Percentiles rank a stretch among this genome's conserved stretches.
These are phyloP conservation scores for Dictyostelium firmibasis DNA, from an alignment of 78 protist species.

Conservation along the genomic window DNA sequence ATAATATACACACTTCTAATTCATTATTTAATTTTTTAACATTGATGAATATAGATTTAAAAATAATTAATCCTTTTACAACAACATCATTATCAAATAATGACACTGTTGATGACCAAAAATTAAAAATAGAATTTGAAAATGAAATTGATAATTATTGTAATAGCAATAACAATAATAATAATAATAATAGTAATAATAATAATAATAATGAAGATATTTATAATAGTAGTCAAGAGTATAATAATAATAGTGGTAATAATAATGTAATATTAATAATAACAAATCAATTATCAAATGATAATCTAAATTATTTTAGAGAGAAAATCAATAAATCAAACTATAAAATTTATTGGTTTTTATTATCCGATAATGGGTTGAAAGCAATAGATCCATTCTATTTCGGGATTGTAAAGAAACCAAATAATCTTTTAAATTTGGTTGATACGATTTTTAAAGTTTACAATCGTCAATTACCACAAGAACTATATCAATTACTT, in stretches of 20 bases:
- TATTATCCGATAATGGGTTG: neutral
- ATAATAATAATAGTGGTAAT: neutral
- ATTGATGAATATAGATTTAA: neutral
- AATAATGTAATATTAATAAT: neutral
- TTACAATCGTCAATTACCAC: neutral
- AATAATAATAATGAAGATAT: neutral
- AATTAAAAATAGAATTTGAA: neutral
- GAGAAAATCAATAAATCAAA: neutral
- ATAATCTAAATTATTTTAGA: neutral
- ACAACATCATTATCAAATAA: no score
- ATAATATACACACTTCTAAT: neutral
- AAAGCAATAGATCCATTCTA: neutral
- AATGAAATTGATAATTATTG: neutral
- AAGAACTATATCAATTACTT: neutral
- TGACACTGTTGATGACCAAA: neutral
- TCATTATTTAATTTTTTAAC: neutral
- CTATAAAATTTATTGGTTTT: conserved; percentile 4
- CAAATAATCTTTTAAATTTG: conserved; percentile 19
- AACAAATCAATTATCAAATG: conserved; percentile 1
- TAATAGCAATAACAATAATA: neutral
- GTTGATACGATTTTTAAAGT: neutral
- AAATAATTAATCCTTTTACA: neutral
- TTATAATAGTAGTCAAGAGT: no score
- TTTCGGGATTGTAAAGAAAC: conserved; percentile 40
- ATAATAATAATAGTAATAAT: no score